Percentiles rank a stretch among this genome's conserved stretches.
These are phyloP conservation scores for Thelonectria olida DNA, from an alignment of 2,329 filamentous ascomycete species.

Conservation along the genomic window DNA sequence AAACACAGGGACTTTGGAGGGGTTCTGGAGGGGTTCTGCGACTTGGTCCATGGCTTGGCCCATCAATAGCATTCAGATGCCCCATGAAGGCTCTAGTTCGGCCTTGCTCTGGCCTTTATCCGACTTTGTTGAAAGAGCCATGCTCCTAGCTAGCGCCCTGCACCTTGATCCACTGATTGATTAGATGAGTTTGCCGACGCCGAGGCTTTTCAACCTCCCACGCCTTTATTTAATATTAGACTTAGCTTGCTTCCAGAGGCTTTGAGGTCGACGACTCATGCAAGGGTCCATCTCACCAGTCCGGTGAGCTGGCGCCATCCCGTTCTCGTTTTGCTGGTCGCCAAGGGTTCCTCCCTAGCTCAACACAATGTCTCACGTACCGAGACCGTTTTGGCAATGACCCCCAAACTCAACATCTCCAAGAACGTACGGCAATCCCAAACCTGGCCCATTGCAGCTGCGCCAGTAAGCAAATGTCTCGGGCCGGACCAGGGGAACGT, in stretches of 20 bases:
- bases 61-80: not conserved
- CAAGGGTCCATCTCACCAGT: not conserved
- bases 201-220: conserved; percentile 3
- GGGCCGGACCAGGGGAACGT: not conserved
- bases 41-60: not conserved
- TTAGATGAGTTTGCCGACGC: conserved; percentile 35
- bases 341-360: not conserved
- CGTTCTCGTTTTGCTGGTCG: not conserved
- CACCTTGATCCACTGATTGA: conserved; percentile 42
- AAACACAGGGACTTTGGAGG: conserved; percentile 9
- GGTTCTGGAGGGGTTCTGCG: not conserved
- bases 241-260: conserved; percentile 10
- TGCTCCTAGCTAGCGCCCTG: conserved; percentile 29
- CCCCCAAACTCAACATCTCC: not conserved
- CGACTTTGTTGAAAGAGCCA: not conserved
- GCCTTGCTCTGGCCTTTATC: not conserved
- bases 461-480: not conserved
- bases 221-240: not conserved
- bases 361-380: not conserved
- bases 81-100: conserved; percentile 12
- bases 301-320: not conserved
- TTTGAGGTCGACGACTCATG: conserved; percentile 12
- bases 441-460: not conserved
- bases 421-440: not conserved
- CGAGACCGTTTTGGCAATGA: not conserved